These are phyloP conservation scores for Hymenochaete sp. DNA, from an alignment of 1,284 basidiomycete species.

Conservation along the genomic window DNA sequence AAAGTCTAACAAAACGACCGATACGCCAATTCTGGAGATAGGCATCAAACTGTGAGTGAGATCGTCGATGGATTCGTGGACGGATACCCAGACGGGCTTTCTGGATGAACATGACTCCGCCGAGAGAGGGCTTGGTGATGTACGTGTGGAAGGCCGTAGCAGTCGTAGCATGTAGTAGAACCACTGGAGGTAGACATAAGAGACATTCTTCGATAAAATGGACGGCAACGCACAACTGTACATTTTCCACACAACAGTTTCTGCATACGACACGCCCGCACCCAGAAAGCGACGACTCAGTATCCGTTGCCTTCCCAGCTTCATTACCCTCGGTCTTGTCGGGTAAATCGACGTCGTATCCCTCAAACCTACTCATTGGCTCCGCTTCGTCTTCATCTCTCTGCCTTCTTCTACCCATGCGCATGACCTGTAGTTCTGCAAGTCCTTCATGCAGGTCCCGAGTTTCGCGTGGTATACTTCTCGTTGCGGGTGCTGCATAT, in stretches of 20 bases:
- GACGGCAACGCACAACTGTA: constrained; percentile 23
- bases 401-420: no score
- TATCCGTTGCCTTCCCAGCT: neutral
- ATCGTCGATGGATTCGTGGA: constrained; percentile 9
- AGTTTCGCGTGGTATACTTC: constrained; percentile 2
- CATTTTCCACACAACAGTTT: constrained; percentile 26
- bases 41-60: no score
- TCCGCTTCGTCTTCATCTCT: neutral
- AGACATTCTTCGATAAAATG: constrained; percentile 17
- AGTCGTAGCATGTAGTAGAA: constrained; percentile 19
- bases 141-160: constrained; percentile 18
- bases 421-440: no score
- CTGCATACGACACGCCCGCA: constrained; percentile 29
- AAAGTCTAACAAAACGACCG: no score
- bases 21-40: no score
- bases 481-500: neutral
- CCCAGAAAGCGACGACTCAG: constrained; percentile 20
- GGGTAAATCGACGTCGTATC: neutral
- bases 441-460: no score
- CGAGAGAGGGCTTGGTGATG: no score
- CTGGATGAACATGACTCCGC: neutral
- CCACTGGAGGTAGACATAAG: constrained; percentile 5
- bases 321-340: neutral
- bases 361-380: neutral
- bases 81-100: neutral